These are phyloP conservation scores for Globisporangium irregulare DNA, from an alignment of 352 stramenopile species.

Conservation along the genomic window DNA sequence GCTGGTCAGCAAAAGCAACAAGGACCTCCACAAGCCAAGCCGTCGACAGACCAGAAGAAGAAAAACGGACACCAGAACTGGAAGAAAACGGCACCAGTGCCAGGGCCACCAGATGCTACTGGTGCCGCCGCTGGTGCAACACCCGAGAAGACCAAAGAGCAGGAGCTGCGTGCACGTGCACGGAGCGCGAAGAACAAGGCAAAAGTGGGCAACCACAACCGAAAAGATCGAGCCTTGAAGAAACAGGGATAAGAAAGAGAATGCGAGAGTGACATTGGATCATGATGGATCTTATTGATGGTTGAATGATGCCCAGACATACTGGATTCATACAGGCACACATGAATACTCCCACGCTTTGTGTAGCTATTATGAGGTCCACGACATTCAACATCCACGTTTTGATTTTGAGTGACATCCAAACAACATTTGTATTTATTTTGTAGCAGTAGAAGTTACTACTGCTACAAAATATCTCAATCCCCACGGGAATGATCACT, in stretches of 20 bases:
- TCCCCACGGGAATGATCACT: too few relatives aligned
- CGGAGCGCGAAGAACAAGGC: conserved; percentile 76
- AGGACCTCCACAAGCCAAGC: conserved; percentile 21
- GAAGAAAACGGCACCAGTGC: neutral
- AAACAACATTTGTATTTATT: too few relatives aligned
- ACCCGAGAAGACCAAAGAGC: conserved; percentile 22
- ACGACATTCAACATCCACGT: neutral
- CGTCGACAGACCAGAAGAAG: conserved; percentile 14
- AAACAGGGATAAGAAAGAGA: conserved; percentile 30
- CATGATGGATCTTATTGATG: too few relatives aligned
- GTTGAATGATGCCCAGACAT: too few relatives aligned
- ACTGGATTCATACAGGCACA: too few relatives aligned
- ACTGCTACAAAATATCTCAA: too few relatives aligned
- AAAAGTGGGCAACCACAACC: conserved; percentile 77
- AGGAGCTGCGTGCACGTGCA: conserved; percentile 41
- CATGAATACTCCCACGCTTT: too few relatives aligned
- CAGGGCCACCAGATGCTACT: neutral
- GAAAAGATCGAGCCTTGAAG: conserved; percentile 80
- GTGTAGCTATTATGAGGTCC: neutral
- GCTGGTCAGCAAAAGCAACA: conserved; percentile 16
- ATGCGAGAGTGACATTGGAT: neutral
- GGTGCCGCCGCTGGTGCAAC: neutral
- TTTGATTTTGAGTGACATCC: too few relatives aligned
- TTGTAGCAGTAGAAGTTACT: too few relatives aligned
- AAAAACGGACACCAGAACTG: conserved; percentile 1